Evolutionary conservation across 768 basidiomycete genomes (phyloP).

Genomic region (Trametes coccinea): DNA sequence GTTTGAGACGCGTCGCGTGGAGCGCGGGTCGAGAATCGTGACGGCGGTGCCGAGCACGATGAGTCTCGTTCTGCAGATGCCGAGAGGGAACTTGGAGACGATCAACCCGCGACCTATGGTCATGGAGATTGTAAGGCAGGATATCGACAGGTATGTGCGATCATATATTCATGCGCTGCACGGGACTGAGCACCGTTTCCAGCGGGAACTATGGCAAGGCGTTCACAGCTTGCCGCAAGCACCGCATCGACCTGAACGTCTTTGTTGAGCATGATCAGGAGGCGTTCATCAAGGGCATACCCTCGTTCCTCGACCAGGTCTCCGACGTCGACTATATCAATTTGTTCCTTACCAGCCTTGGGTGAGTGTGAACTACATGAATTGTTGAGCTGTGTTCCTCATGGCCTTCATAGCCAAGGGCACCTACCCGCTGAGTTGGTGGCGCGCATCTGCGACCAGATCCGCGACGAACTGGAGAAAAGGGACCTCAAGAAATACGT

Average conservation of each 20-base stretch:
- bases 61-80: constrained; percentile 95
- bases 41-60: constrained; percentile 84
- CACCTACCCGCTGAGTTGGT: constrained; percentile 58
- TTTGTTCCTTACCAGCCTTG: constrained; percentile 83
- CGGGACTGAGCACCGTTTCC: not conserved
- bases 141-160: constrained; percentile 62
- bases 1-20: constrained; percentile 79
- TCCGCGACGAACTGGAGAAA: constrained; percentile 70
- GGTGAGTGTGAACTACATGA: constrained; percentile 46
- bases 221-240: constrained; percentile 88
- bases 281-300: constrained; percentile 61
- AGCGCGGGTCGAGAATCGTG: constrained; percentile 89
- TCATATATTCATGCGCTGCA: not conserved
- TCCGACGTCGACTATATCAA: constrained; percentile 91
- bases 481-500: constrained; percentile 77
- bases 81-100: constrained; percentile 94
- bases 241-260: constrained; percentile 87
- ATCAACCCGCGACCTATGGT: constrained; percentile 92
- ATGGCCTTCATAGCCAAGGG: constrained; percentile 50
- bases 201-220: constrained; percentile 84
- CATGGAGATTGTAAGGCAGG: constrained; percentile 75
- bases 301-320: constrained; percentile 79
- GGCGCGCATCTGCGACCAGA: constrained; percentile 70
- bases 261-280: constrained; percentile 81
- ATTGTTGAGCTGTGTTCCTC: too few relatives aligned